Conservation (phyloP, 352 stramenopile species). For the Phytophthora syringae region DNA sequence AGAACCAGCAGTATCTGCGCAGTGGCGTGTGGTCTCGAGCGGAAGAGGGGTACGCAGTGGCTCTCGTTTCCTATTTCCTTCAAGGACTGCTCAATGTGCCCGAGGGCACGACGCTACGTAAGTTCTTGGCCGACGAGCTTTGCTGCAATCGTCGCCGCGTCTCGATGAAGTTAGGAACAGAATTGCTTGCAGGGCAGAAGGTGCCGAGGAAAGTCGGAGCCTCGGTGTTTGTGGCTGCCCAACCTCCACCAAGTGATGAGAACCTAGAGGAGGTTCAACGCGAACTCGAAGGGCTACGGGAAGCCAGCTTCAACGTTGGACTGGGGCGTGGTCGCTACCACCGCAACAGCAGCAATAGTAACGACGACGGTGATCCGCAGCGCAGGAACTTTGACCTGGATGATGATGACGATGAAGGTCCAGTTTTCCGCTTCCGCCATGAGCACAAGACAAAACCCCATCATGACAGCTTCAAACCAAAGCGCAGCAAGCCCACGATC, state of each 20-base stretch:
- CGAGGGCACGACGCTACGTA: conserved; percentile 69
- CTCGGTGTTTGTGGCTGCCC: conserved; percentile 59
- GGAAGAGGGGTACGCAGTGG: conserved; percentile 72
- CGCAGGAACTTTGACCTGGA: neutral
- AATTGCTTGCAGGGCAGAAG: conserved; percentile 58
- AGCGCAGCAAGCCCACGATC: conserved; percentile 62
- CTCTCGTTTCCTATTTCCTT: conserved; percentile 74
- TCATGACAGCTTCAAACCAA: conserved; percentile 14
- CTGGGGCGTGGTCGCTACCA: conserved; percentile 12
- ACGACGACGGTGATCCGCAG: no score
- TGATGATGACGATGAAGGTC: conserved; percentile 9
- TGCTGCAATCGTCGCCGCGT: conserved; percentile 72
- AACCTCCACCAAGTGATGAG: conserved; percentile 39
- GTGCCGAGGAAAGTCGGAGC: conserved; percentile 72
- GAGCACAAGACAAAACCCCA: neutral
- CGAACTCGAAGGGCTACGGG: conserved; percentile 43
- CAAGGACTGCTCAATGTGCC: conserved; percentile 53
- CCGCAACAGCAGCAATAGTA: no score
- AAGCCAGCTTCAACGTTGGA: conserved; percentile 40
- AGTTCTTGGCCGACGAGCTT: conserved; percentile 72
- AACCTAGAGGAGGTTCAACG: conserved; percentile 45
- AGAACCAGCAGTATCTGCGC: conserved; percentile 41
- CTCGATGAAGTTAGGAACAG: conserved; percentile 77
- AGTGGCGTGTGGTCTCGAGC: conserved; percentile 70
- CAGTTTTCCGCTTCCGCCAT: no score